Evolutionary conservation across 2,329 filamentous ascomycete genomes (phyloP).

Genomic region (Arachnomyces sp.): DNA sequence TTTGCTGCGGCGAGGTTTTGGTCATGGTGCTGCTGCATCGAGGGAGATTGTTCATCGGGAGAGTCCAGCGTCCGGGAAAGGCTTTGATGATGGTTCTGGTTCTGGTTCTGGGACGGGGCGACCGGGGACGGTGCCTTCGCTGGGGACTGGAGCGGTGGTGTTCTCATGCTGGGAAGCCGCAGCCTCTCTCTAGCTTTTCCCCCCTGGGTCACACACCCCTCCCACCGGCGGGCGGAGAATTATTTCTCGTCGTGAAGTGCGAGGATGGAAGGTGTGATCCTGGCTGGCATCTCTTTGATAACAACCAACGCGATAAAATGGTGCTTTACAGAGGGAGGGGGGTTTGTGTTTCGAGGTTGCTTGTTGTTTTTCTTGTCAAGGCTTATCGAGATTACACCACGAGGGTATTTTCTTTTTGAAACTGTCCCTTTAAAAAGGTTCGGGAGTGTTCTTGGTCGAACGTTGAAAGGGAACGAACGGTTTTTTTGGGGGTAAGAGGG

Average conservation of each 20-base stretch:
- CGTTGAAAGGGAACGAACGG: no score
- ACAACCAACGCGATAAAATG: conserved; percentile 14
- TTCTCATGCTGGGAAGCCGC: conserved; percentile 31
- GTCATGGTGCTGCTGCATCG: conserved; percentile 10
- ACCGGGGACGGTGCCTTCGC: conserved; percentile 28
- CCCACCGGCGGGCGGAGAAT: conserved; percentile 25
- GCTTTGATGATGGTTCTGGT: conserved; percentile 19
- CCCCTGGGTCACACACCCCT: conserved; percentile 27
- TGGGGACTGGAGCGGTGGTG: conserved; percentile 32
- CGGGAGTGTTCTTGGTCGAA: no score
- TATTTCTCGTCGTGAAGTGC: conserved; percentile 25
- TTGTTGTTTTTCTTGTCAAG: no score
- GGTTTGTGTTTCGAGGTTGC: conserved; percentile 3
- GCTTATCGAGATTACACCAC: no score
- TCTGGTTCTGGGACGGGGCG: conserved; percentile 16
- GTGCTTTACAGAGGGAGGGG: conserved; percentile 5
- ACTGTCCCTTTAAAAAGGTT: no score
- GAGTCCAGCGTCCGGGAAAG: conserved; percentile 18
- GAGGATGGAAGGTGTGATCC: conserved; percentile 22
- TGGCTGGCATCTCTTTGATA: conserved; percentile 29
- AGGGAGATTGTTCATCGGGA: conserved; percentile 10
- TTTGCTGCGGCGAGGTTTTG: conserved; percentile 7
- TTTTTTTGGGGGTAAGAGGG: neutral
- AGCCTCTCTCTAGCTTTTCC: no score
- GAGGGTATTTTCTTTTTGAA: no score